Conservation (phyloP, 2,329 filamentous ascomycete genomes). For the Ophiostoma triangulosporum region DNA sequence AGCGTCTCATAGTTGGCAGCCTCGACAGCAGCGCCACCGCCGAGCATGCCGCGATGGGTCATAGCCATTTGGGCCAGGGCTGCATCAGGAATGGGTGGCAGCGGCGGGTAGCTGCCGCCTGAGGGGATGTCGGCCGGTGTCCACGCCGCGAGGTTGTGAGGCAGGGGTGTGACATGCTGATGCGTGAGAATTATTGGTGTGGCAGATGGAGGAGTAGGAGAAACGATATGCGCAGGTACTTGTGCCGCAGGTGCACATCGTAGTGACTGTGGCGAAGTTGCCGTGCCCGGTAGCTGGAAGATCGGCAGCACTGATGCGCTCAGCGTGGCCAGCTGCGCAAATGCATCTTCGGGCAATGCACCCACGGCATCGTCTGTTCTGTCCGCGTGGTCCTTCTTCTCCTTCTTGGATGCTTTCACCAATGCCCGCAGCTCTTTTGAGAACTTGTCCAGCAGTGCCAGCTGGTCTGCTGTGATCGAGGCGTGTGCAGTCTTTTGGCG, state of each 20-base stretch:
- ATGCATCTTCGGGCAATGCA: background rate
- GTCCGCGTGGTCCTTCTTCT: background rate
- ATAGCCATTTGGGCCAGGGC: conserved; percentile 50
- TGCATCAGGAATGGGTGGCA: conserved; percentile 48
- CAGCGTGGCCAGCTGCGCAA: conserved; percentile 13
- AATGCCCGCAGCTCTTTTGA: conserved; percentile 27
- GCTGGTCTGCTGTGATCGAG: background rate
- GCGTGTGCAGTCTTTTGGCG: background rate
- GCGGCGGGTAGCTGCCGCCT: conserved; percentile 31
- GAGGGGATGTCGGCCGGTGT: conserved; percentile 33
- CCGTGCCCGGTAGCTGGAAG: background rate
- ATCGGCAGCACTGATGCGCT: background rate
- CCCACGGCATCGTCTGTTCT: background rate
- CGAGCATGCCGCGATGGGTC: conserved; percentile 42
- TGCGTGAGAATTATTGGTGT: background rate
- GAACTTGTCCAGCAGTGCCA: conserved; percentile 21
- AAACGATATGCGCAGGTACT: background rate
- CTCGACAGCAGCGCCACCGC: conserved; percentile 1
- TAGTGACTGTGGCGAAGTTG: background rate
- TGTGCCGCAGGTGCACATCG: background rate
- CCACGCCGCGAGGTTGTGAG: conserved; percentile 23
- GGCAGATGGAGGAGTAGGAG: background rate
- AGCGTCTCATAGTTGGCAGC: conserved; percentile 61
- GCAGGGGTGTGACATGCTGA: background rate
- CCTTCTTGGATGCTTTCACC: conserved; percentile 23